These are phyloP conservation scores for Brassica carinata DNA, from an alignment of 345 rosid species.

Conservation along the genomic window DNA sequence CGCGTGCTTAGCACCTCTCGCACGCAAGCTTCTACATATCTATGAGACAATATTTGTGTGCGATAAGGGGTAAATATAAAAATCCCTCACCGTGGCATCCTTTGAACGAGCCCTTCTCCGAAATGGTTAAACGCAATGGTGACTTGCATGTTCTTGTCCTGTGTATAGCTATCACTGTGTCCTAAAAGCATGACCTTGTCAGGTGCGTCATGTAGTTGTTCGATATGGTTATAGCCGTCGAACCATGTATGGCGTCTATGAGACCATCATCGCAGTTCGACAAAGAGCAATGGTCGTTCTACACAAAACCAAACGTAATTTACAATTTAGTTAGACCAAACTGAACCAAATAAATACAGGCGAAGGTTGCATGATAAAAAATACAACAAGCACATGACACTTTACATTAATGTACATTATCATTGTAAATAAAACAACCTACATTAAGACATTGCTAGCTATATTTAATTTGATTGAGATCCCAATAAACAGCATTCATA, in stretches of 20 bases:
- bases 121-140: constrained; percentile 86
- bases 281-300: constrained; percentile 82
- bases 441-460: too few relatives aligned
- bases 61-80: neutral
- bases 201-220: constrained; percentile 81
- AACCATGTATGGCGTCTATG: constrained; percentile 76
- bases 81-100: constrained; percentile 68
- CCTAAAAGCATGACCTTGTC: constrained; percentile 86
- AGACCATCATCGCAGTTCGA: constrained; percentile 76
- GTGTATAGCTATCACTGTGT: constrained; percentile 63
- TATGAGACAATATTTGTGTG: neutral
- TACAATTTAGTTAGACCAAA: too few relatives aligned
- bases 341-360: too few relatives aligned
- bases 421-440: too few relatives aligned
- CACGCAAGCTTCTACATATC: neutral
- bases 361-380: too few relatives aligned
- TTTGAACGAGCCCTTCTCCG: constrained; percentile 83
- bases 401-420: too few relatives aligned
- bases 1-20: constrained; percentile 10
- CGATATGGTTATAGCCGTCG: constrained; percentile 79
- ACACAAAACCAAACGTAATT: constrained; percentile 18
- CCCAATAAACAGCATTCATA: too few relatives aligned
- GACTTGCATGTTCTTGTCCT: constrained; percentile 74
- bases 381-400: too few relatives aligned
- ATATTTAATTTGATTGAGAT: too few relatives aligned